Percentiles rank a stretch among this genome's conserved stretches.
Evolutionary conservation across 345 rosid genomes (phyloP).

Genomic region (Sonneratia caseolaris): DNA sequence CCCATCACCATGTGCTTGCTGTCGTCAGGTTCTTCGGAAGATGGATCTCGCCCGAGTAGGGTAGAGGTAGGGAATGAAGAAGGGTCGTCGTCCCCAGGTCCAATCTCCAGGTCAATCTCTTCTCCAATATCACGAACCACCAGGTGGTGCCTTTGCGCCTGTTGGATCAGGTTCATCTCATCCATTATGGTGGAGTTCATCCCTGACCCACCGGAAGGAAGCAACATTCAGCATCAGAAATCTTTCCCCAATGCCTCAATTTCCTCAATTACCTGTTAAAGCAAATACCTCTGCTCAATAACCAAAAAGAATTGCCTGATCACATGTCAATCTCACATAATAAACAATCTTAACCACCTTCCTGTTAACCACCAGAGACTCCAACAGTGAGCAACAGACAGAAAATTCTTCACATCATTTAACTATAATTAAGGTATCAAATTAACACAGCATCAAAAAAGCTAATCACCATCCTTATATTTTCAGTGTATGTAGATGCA

Average conservation of each 20-base stretch:
- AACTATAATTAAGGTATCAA: neutral
- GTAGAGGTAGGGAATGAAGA: conserved; percentile 69
- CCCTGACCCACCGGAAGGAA: conserved; percentile 62
- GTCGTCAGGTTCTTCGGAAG: conserved; percentile 75
- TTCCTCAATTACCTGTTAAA: neutral
- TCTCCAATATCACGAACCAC: conserved; percentile 91
- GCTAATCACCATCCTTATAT: neutral
- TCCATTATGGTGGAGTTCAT: conserved; percentile 82
- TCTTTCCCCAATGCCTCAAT: conserved; percentile 15
- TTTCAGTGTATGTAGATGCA: neutral
- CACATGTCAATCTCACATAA: neutral
- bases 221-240: conserved; percentile 94
- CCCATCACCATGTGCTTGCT: conserved; percentile 64
- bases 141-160: conserved; percentile 89
- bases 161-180: conserved; percentile 95
- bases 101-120: conserved; percentile 97
- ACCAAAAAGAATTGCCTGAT: neutral
- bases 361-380: neutral
- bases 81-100: conserved; percentile 84
- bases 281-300: neutral
- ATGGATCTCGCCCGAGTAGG: conserved; percentile 58
- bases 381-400: neutral
- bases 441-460: neutral
- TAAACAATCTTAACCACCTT: neutral
- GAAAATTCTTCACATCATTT: neutral